Evolutionary conservation across 2,329 filamentous ascomycete genomes (phyloP), one percentile per base, ranked within the genome.

Genomic region (Stagonosporopsis cucurbitacearum): DNA sequence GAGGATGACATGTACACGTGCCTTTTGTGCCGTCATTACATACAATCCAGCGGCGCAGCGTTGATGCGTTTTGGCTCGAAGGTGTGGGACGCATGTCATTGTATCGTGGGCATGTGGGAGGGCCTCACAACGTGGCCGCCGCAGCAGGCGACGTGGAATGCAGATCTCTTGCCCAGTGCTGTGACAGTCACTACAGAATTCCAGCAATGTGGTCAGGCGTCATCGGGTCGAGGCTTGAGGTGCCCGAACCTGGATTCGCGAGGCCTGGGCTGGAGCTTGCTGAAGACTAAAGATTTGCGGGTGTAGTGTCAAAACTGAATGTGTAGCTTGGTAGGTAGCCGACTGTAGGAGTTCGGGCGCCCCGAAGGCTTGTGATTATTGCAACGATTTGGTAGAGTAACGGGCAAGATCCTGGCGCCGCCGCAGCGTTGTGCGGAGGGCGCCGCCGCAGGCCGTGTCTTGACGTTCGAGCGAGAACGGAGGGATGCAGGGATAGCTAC

Each of bases 201-300:
- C 72, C 71, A 69, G 62, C 58, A 63, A 67, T 44, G 59, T 63
- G 71, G 70, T 67, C 64, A 62, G 70, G 71, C 70, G 68, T 69
- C 57, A 63, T 68, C 69, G 66, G 65, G 51, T 69, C 55, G 64
- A 65, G 64, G 58, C 65, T 62, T 53, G 64, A 59, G 60, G 56
- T 58, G 59, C 65, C 51, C 58, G 68, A 55, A 59, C 60, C 59
- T 65, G 54, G 58, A 42, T 50, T 46, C 19, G 26, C 44, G 20
- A 45, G 59, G 58, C 52, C 54, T 63, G 61, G 63, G 63, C 47
- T 50, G 30, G 45, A 57, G 54, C 55, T 54, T 58, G 41, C 51
- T 26, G 32, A 35, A 43, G 50, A 62, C 65, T 58, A 65, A 44
- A 41, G 45, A 39, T 35, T 42, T 52, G 57, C n/a, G n/a, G n/a